Evolutionary conservation across 2,329 filamentous ascomycete genomes (phyloP), one percentile per base, ranked within the genome.

Genomic region (Colletotrichum lindemuthianum): DNA sequence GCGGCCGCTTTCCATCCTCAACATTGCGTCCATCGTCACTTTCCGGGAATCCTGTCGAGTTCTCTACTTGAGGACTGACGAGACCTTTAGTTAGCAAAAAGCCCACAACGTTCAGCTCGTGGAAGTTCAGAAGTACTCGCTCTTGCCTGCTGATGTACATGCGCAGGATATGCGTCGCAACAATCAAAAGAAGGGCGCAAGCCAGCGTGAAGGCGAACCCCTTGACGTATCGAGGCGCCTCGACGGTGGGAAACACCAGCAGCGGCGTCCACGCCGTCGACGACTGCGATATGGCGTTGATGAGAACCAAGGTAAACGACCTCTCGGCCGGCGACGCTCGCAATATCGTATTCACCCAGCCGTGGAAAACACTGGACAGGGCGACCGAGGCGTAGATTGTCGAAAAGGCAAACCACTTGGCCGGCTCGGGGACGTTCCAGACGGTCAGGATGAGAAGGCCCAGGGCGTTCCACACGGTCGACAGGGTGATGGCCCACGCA

Each of bases 261-360:
- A 87, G 68, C 3, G 80, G 81, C 2, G 83, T 87, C 85, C 85
- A 88, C 0, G 82, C 84, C 77, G 56, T 86, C 81, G 40, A 85
- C 75, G 3, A 83, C 84, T 87, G 0, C 81, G 83, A 0, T 81
- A 86, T 70, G 86, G 63, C 59, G n/a, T 63, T 64, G 43, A 66
- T 64, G 10, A 66, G 48, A 8, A 64, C 63, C 34, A 63, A 24
- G 0, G 59, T 66, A n/a, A 66, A 58, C 9, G 63, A 63, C 16
- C 59, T 37, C 6, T 66, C 63, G 0, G 53, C 63, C 4, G 59
- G 59, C 8, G 59, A 63, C 8, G 59, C 47, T 6, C 63, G 47
- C 16, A 64, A 8, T 32, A 58, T 48, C 4, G 59, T 64, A 2
- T 63, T 64, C 2, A 64, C 59, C 63, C 63, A 66, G 59, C 59